These are phyloP conservation scores for Salvia splendens DNA, from an alignment of 257 asterid genomes.

Conservation along the genomic window DNA sequence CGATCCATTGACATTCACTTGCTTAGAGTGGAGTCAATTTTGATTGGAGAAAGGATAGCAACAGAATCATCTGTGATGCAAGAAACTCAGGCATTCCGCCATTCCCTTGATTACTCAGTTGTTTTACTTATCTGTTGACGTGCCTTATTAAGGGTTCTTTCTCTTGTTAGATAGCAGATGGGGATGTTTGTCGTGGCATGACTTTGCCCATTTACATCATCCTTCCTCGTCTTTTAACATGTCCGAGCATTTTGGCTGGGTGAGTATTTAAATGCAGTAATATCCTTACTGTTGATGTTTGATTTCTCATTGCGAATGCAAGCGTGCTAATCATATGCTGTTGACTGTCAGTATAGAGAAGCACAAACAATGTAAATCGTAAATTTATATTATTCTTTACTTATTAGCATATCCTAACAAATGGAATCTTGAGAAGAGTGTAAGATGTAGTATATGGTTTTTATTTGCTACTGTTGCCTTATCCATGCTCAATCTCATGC, in stretches of 20 bases:
- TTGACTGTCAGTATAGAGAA: not conserved
- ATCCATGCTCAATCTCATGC: not conserved
- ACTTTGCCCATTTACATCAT: slow-evolving; percentile 65
- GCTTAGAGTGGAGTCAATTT: slow-evolving; percentile 79
- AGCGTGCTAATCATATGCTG: not conserved
- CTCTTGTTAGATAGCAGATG: slow-evolving; percentile 72
- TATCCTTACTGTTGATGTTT: slow-evolving; percentile 15
- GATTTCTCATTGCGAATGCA: not conserved
- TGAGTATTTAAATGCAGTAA: slow-evolving; percentile 38
- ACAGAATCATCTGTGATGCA: slow-evolving; percentile 75
- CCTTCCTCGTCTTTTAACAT: slow-evolving; percentile 87
- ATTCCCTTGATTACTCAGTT: slow-evolving; percentile 28
- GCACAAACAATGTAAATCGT: not conserved
- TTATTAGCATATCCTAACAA: not conserved
- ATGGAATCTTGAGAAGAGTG: not conserved
- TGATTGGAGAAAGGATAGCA: slow-evolving; percentile 77
- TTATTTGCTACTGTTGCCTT: not conserved
- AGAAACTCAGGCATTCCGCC: slow-evolving; percentile 74
- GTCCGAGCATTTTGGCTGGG: slow-evolving; percentile 88
- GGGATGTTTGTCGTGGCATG: slow-evolving; percentile 70
- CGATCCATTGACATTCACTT: slow-evolving; percentile 77
- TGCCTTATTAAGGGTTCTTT: slow-evolving; percentile 27
- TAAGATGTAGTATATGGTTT: not conserved
- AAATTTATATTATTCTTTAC: not conserved
- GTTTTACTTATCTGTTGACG: slow-evolving; percentile 1